Evolutionary conservation across 208 protist species (phyloP).

Genomic region (Tritrichomonas musculus): DNA sequence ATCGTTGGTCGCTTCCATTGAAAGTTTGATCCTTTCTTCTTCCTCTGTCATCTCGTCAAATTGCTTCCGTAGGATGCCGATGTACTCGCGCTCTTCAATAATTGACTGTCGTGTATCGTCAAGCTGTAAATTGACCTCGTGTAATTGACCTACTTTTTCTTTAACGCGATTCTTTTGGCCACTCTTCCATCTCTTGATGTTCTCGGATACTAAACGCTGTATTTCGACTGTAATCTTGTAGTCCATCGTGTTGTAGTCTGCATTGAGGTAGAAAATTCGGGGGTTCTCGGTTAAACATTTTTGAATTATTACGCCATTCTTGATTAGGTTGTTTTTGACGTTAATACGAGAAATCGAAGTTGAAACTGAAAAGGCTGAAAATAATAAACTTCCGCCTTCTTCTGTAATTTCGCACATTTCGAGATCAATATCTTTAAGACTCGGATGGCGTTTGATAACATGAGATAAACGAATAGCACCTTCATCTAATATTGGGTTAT

Average conservation of each 20-base stretch:
- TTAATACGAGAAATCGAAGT: background rate
- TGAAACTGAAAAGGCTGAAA: background rate
- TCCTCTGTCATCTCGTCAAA: background rate
- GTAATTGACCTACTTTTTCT: background rate
- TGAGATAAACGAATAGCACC: background rate
- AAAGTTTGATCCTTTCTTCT: background rate
- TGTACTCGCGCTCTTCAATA: background rate
- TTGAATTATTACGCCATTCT: background rate
- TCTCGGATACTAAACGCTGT: background rate
- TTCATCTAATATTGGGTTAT: background rate
- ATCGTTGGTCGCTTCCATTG: background rate
- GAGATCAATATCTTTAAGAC: background rate
- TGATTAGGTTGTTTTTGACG: background rate
- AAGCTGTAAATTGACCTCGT: background rate
- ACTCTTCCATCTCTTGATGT: background rate
- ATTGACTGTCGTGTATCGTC: background rate
- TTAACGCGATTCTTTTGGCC: background rate
- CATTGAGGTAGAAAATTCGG: background rate
- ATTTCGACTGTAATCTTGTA: background rate
- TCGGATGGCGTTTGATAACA: background rate
- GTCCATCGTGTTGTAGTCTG: background rate
- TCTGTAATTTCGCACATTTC: background rate
- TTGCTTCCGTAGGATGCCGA: background rate
- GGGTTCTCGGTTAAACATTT: background rate
- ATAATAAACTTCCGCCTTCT: background rate